These are phyloP conservation scores for Globisporangium heterothallicum DNA, from an alignment of 352 stramenopile species.

Conservation along the genomic window DNA sequence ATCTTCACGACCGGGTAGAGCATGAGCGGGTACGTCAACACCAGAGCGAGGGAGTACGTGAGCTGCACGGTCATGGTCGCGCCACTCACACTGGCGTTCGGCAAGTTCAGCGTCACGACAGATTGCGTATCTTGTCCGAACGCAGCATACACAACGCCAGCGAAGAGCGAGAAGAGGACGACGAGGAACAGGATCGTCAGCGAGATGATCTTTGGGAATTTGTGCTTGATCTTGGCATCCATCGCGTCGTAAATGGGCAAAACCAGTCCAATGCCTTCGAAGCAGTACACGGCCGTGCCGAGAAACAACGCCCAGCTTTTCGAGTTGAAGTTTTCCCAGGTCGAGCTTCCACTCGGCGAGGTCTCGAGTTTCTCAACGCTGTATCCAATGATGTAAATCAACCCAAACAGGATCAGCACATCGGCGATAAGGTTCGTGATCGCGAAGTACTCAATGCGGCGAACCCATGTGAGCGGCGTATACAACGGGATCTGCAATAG, in stretches of 20 bases:
- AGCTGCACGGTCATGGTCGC: slow-evolving; percentile 61
- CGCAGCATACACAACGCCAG: slow-evolving; percentile 46
- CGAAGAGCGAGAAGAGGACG: slow-evolving; percentile 47
- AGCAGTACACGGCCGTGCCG: slow-evolving; percentile 62
- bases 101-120: slow-evolving; percentile 55
- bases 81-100: slow-evolving; percentile 39
- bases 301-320: slow-evolving; percentile 57
- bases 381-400: slow-evolving; percentile 56
- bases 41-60: slow-evolving; percentile 58
- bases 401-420: slow-evolving; percentile 48
- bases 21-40: slow-evolving; percentile 72
- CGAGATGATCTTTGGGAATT: slow-evolving; percentile 50
- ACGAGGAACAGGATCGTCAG: slow-evolving; percentile 48
- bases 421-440: slow-evolving; percentile 64
- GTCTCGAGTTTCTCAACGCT: slow-evolving; percentile 39
- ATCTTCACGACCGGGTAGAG: slow-evolving; percentile 70
- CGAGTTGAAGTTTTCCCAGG: slow-evolving; percentile 64
- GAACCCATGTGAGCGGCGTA: slow-evolving; percentile 62
- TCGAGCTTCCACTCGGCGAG: slow-evolving; percentile 19
- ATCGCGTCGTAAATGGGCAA: slow-evolving; percentile 67
- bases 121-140: slow-evolving; percentile 49
- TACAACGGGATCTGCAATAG: slow-evolving; percentile 62
- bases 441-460: slow-evolving; percentile 71
- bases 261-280: slow-evolving; percentile 70
- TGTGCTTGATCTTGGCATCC: slow-evolving; percentile 45